Base-by-base conservation (phyloP, 129 eudicot species). In the Dittrichia graveolens region DNA sequence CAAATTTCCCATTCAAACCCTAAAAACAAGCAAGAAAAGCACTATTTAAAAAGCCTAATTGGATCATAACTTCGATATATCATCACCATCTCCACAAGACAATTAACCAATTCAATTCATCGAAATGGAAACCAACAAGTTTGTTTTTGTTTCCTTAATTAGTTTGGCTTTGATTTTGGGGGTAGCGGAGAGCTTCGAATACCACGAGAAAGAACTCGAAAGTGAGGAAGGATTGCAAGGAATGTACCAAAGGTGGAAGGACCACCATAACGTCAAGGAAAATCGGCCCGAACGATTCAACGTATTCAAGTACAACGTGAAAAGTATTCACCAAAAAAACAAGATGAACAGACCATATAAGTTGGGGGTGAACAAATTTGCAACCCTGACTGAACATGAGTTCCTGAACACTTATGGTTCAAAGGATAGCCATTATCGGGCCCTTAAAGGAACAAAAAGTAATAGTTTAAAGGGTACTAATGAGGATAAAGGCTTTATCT, bases 181-280 rank as follows among this genome's bases (percentile, higher is more conserved):
- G 3, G 47, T 84, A 7, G 84, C 63, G 2, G 78, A 79, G 48
- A 63, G 89, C 67, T 87, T 90, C 60, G 87, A 90, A 58, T 90
- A 80, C 80, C 79, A 85, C 5, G 97, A 91, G 72, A 72, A 69
- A 57, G 95, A 91, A 65, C 56, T 91, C 12, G 91, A 88, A 55
- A 73, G 88, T 0, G 86, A 83, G 16, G 86, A 85, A 60, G 77
- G 83, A 3, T 45, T 91, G 42, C 80, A 84, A 81, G 82, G 78
- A 8, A 37, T 91, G 85, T 91, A 88, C 63, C 86, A 91, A 74
- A 71, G 95, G 80, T 91, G 97, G 97, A 75, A 95, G 74, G 78
- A 77, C 80, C 79, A 83, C 75, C 90, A 91, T 75, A 82, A 88
- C 4, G 65, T 85, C 49, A 78, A 82, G 78, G 43, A 46, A 44